A percentile compares a stretch with the other conserved stretches of the same genome.
Conservation (phyloP, 2,329 filamentous ascomycete species). For the Coleophoma crateriformis region DNA sequence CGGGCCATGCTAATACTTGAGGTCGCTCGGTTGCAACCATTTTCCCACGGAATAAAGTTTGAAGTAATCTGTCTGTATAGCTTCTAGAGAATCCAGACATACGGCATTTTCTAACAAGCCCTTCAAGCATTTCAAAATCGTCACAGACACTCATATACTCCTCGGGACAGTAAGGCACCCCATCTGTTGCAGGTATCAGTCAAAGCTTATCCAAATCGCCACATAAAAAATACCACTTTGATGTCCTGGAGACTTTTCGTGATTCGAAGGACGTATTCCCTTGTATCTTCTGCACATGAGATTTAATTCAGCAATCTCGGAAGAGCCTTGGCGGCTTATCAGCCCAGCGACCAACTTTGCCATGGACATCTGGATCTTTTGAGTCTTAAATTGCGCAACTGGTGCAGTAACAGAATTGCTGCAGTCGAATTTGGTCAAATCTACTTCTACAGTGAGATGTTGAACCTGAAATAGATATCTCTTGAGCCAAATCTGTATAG, state of each 20-base stretch:
- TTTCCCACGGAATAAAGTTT: slow-evolving; percentile 5
- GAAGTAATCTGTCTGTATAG: slow-evolving; percentile 9
- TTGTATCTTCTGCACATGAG: slow-evolving; percentile 14
- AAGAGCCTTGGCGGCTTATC: slow-evolving; percentile 1
- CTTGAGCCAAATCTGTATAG: slow-evolving; percentile 13
- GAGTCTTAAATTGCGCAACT: slow-evolving; percentile 6
- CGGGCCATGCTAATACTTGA: slow-evolving; percentile 7
- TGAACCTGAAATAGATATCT: slow-evolving; percentile 17
- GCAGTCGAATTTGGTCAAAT: slow-evolving; percentile 23
- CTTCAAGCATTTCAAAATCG: slow-evolving; percentile 8
- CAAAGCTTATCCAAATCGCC: too few species aligned
- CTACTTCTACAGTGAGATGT: slow-evolving; percentile 23
- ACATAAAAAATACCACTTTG: too few species aligned
- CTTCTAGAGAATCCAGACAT: slow-evolving; percentile 13
- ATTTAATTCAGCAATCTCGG: slow-evolving; percentile 10
- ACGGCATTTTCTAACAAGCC: slow-evolving; percentile 8
- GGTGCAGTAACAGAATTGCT: slow-evolving; percentile 9
- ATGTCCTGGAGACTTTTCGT: background rate
- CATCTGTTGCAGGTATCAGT: background rate
- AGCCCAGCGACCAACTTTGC: slow-evolving; percentile 9
- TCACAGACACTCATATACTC: slow-evolving; percentile 10
- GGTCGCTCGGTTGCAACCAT: background rate
- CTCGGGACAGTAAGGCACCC: slow-evolving; percentile 10
- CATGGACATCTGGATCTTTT: slow-evolving; percentile 12
- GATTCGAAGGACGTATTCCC: slow-evolving; percentile 6